phyloP scores from a whole-genome alignment of 2,329 filamentous ascomycete genomes.

The Cordyceps sp. region DNA sequence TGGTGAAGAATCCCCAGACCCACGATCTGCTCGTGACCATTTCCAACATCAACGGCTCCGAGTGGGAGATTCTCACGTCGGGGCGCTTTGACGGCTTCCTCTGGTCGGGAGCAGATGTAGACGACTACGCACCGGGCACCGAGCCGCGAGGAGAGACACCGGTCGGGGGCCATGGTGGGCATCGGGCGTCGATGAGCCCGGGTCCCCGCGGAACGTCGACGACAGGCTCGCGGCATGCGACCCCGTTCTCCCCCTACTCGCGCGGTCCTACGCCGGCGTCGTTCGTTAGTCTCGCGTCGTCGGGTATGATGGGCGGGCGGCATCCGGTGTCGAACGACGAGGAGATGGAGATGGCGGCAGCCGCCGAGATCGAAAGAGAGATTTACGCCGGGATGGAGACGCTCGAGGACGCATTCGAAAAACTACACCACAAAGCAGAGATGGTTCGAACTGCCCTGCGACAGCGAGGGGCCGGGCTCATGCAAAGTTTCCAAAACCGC shows the following conservation, averaged over 20 bases:
- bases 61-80: slow-evolving; percentile 91
- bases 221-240: slow-evolving; percentile 26
- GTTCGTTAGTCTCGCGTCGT: slow-evolving; percentile 40
- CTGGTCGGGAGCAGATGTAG: slow-evolving; percentile 74
- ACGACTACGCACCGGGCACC: slow-evolving; percentile 23
- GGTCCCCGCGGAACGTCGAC: slow-evolving; percentile 22
- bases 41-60: slow-evolving; percentile 73
- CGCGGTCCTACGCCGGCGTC: slow-evolving; percentile 40
- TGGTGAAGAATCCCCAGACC: slow-evolving; percentile 65
- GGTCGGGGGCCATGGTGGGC: slow-evolving; percentile 26
- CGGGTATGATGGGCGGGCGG: slow-evolving; percentile 23
- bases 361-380: slow-evolving; percentile 83
- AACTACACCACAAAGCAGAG: slow-evolving; percentile 74
- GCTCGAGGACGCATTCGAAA: slow-evolving; percentile 86
- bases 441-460: slow-evolving; percentile 61
- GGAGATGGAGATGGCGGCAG: slow-evolving; percentile 76
- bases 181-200: slow-evolving; percentile 19
- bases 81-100: slow-evolving; percentile 92
- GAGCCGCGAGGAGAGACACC: slow-evolving; percentile 42
- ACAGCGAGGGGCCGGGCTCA: slow-evolving; percentile 66
- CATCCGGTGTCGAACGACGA: slow-evolving; percentile 75
- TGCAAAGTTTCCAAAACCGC: slow-evolving; percentile 43
- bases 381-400: slow-evolving; percentile 91
- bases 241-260: slow-evolving; percentile 33
- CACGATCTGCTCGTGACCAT: slow-evolving; percentile 81